Percentiles rank a stretch among this genome's conserved stretches.
These are phyloP conservation scores for Chalara sp. DNA, from an alignment of 2,329 filamentous ascomycete genomes.

Conservation along the genomic window DNA sequence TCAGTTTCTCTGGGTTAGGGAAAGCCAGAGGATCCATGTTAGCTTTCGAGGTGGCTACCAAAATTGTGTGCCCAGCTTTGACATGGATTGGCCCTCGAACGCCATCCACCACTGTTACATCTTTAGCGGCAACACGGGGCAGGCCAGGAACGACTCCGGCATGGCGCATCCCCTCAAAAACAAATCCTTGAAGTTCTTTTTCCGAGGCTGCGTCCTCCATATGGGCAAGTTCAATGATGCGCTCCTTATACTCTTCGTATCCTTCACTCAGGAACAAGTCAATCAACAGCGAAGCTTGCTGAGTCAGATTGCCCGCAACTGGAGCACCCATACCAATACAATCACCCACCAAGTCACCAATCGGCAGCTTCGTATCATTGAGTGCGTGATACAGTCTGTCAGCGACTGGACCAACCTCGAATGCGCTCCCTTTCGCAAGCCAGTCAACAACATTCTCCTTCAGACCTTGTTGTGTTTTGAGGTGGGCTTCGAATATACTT, in stretches of 20 bases:
- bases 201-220: slow-evolving; percentile 34
- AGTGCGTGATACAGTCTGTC: slow-evolving; percentile 45
- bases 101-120: slow-evolving; percentile 37
- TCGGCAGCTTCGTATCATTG: slow-evolving; percentile 36
- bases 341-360: slow-evolving; percentile 41
- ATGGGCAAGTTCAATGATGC: slow-evolving; percentile 42
- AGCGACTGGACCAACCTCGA: slow-evolving; percentile 41
- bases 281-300: slow-evolving; percentile 45
- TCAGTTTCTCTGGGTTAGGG: slow-evolving; percentile 52
- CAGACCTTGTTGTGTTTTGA: slow-evolving; percentile 37
- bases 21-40: slow-evolving; percentile 49
- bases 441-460: slow-evolving; percentile 37
- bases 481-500: slow-evolving; percentile 35
- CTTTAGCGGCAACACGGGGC: slow-evolving; percentile 39
- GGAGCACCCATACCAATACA: slow-evolving; percentile 43
- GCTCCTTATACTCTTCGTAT: slow-evolving; percentile 43
- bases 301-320: slow-evolving; percentile 43
- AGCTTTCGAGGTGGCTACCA: slow-evolving; percentile 36
- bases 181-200: slow-evolving; percentile 43
- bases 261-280: slow-evolving; percentile 43
- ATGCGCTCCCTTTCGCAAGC: slow-evolving; percentile 40
- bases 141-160: slow-evolving; percentile 44
- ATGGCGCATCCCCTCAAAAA: slow-evolving; percentile 48
- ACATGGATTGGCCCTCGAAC: slow-evolving; percentile 38
- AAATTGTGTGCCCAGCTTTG: slow-evolving; percentile 35